phyloP scores from a whole-genome alignment of 1,284 basidiomycete genomes.

The Chondrostereum purpureum region DNA sequence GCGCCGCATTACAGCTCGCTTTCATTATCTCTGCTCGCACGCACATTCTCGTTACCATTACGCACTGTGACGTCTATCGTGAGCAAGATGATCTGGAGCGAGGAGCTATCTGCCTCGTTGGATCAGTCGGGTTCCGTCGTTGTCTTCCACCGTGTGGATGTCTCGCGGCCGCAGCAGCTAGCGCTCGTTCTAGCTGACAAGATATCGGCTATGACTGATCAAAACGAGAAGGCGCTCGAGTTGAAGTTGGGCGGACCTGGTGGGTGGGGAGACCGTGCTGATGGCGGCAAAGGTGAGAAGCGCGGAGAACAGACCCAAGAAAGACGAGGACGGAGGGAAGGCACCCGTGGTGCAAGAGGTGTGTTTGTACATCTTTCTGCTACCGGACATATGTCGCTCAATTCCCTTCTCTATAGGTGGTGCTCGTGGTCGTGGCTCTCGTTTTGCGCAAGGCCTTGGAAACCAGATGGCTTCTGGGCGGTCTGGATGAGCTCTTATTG shows the following conservation, averaged over 20 bases:
- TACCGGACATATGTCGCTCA: neutral
- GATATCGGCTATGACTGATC: constrained; percentile 83
- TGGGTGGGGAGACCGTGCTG: constrained; percentile 64
- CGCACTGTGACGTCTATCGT: constrained; percentile 86
- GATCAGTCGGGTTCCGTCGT: constrained; percentile 86
- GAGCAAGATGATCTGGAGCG: constrained; percentile 99
- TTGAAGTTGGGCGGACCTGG: constrained; percentile 70
- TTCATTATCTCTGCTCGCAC: constrained; percentile 80
- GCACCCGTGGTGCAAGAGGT: constrained; percentile 48
- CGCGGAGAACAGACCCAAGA: constrained; percentile 71
- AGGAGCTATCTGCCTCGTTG: constrained; percentile 89
- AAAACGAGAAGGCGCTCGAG: constrained; percentile 94
- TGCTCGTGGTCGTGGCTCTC: constrained; percentile 57
- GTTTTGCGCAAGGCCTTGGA: constrained; percentile 74
- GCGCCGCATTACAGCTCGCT: constrained; percentile 91
- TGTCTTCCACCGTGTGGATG: constrained; percentile 86
- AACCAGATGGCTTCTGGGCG: constrained; percentile 56
- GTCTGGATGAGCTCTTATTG: neutral
- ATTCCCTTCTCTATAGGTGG: constrained; percentile 35
- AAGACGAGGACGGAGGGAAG: constrained; percentile 62
- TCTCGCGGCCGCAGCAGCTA: constrained; percentile 85
- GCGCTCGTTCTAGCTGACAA: constrained; percentile 87
- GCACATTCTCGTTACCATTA: constrained; percentile 81
- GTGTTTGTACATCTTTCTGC: constrained; percentile 31
- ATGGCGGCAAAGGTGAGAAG: constrained; percentile 70